Percentiles rank a stretch among this genome's conserved stretches.
Evolutionary conservation across 768 basidiomycete genomes (phyloP).

Genomic region (Amylocystis lapponica): DNA sequence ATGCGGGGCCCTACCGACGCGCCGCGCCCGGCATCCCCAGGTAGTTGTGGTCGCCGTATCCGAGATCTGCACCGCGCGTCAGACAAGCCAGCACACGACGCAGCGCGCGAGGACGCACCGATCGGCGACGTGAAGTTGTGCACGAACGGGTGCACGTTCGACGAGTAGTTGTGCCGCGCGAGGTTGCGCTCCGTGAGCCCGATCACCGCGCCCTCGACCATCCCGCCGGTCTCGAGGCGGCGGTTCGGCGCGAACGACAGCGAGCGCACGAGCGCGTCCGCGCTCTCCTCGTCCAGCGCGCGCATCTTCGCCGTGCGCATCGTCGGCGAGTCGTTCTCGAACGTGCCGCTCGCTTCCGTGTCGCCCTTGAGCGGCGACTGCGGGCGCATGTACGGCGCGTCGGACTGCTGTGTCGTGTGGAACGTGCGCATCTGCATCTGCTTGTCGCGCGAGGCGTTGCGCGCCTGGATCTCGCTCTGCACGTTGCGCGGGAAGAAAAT

Average conservation of each 20-base stretch:
- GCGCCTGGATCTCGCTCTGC: conserved; percentile 17
- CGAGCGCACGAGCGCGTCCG: not conserved
- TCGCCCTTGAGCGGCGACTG: not conserved
- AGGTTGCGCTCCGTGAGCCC: conserved; percentile 40
- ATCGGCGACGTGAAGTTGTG: conserved; percentile 68
- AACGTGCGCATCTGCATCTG: conserved; percentile 7
- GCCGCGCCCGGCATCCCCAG: too few relatives aligned
- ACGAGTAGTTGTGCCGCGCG: conserved; percentile 32
- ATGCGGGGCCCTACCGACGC: too few relatives aligned
- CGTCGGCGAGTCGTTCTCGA: not conserved
- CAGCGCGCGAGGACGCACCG: conserved; percentile 33
- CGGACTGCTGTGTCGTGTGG: conserved; percentile 9
- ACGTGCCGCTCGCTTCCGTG: not conserved
- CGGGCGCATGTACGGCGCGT: conserved; percentile 4
- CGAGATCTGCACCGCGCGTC: too few relatives aligned
- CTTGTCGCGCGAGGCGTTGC: conserved; percentile 16
- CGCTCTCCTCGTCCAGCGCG: not conserved
- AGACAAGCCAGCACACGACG: not conserved
- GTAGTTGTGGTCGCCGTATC: too few relatives aligned
- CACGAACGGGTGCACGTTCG: conserved; percentile 42
- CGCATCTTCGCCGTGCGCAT: not conserved
- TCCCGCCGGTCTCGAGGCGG: conserved; percentile 15
- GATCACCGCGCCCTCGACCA: conserved; percentile 16
- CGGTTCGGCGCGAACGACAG: conserved; percentile 22
- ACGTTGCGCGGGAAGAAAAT: conserved; percentile 81